These are phyloP conservation scores for Paramecium tetraurelia DNA, from an alignment of 73 alveolate species.

Conservation along the genomic window DNA sequence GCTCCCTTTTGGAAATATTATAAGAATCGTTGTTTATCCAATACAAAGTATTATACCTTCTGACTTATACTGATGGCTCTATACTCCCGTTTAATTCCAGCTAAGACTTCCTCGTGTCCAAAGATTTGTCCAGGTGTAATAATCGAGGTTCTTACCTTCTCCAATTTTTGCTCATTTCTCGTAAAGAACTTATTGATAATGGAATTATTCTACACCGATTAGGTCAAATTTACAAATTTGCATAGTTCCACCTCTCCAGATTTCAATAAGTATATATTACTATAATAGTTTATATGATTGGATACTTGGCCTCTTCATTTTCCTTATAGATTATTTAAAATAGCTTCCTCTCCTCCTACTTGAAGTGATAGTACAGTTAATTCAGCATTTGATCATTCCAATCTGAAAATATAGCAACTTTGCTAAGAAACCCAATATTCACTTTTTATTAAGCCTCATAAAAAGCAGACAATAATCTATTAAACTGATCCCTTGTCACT, in stretches of 20 bases:
- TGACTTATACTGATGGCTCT: not conserved
- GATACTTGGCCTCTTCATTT: constrained; percentile 1
- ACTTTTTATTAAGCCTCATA: not conserved
- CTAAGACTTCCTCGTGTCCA: constrained; percentile 42
- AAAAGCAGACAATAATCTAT: constrained; percentile 58
- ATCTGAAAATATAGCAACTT: not conserved
- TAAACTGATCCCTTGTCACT: constrained; percentile 75
- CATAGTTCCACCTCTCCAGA: constrained; percentile 22
- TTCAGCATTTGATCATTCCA: constrained; percentile 46
- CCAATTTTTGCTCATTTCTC: not conserved
- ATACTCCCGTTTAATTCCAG: not conserved
- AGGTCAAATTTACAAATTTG: not conserved
- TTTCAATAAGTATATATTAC: not conserved
- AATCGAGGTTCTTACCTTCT: not conserved
- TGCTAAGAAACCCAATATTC: not conserved
- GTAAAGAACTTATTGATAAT: not conserved
- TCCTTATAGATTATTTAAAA: not conserved
- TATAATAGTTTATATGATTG: not conserved
- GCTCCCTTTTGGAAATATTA: not conserved
- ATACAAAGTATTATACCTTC: not conserved
- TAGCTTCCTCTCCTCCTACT: not conserved
- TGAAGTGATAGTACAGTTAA: constrained; percentile 18
- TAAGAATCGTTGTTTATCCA: constrained; percentile 5
- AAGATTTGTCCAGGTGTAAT: not conserved
- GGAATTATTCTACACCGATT: not conserved